A percentile compares a stretch with the other conserved stretches of the same genome.
phyloP scores from a whole-genome alignment of 306 rosid species.

The Corylus heterophylla region DNA sequence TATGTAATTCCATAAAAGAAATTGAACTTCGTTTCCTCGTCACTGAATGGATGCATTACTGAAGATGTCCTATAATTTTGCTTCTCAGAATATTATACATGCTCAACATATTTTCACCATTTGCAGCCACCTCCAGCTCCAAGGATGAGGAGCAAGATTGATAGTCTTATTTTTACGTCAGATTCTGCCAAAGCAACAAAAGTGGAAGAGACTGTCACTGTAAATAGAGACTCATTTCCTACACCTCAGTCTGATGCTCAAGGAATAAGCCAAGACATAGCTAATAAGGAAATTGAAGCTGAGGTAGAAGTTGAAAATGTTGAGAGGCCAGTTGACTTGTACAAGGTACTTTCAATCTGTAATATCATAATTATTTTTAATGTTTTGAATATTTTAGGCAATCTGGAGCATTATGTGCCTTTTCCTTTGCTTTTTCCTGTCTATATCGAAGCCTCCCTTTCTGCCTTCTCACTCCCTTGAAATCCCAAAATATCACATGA shows the following conservation, averaged over 20 bases:
- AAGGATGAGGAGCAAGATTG: slow-evolving; percentile 82
- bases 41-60: not conserved
- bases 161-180: slow-evolving; percentile 78
- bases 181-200: slow-evolving; percentile 64
- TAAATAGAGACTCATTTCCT: slow-evolving; percentile 34
- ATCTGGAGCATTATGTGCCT: not conserved
- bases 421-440: not conserved
- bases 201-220: slow-evolving; percentile 44
- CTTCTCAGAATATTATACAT: slow-evolving; percentile 10
- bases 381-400: not conserved
- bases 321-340: slow-evolving; percentile 95
- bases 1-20: not conserved
- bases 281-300: slow-evolving; percentile 46
- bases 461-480: not conserved
- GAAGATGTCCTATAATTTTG: not conserved
- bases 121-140: slow-evolving; percentile 94
- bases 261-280: slow-evolving; percentile 31
- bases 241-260: slow-evolving; percentile 44
- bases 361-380: not conserved
- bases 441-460: not conserved
- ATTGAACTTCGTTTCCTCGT: not conserved
- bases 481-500: not conserved
- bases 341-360: slow-evolving; percentile 57
- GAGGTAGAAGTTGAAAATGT: slow-evolving; percentile 79
- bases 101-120: slow-evolving; percentile 14